Conservation (phyloP, 306 rosid species). For the Quillaja saponaria region DNA sequence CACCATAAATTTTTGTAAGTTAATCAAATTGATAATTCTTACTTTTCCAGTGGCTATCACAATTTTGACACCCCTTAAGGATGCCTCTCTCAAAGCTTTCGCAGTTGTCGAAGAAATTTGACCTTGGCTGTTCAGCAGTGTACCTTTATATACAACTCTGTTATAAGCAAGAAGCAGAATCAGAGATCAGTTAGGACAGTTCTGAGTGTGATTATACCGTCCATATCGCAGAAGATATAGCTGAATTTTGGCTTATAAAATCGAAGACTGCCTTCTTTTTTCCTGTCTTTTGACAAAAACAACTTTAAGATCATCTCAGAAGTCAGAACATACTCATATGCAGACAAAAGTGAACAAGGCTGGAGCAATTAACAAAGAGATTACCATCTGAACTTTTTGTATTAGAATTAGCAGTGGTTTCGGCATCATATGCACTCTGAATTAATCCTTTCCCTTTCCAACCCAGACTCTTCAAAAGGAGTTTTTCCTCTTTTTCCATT, state of each 20-base stretch:
- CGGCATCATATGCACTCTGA: slow-evolving; percentile 66
- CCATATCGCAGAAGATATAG: slow-evolving; percentile 95
- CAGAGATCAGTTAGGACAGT: slow-evolving; percentile 12
- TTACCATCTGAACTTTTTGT: slow-evolving; percentile 52
- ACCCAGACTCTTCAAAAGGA: slow-evolving; percentile 66
- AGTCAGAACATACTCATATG: slow-evolving; percentile 24
- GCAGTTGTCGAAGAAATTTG: slow-evolving; percentile 63
- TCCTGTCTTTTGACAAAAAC: slow-evolving; percentile 79
- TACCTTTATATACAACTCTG: slow-evolving; percentile 55
- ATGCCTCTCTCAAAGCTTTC: slow-evolving; percentile 75
- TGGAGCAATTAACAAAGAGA: slow-evolving; percentile 1
- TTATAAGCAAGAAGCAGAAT: slow-evolving; percentile 31
- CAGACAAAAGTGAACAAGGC: slow-evolving; percentile 21
- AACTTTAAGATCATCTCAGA: slow-evolving; percentile 51
- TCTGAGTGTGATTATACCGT: slow-evolving; percentile 55
- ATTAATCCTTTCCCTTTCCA: slow-evolving; percentile 92
- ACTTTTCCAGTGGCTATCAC: slow-evolving; percentile 98
- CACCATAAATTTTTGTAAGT: too few species aligned
- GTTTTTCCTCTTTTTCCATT: slow-evolving; percentile 89
- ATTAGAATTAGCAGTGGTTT: slow-evolving; percentile 40
- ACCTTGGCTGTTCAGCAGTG: slow-evolving; percentile 82
- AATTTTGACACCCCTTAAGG: slow-evolving; percentile 82
- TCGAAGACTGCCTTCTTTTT: slow-evolving; percentile 79
- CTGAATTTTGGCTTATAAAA: slow-evolving; percentile 83
- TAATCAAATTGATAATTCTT: slow-evolving; percentile 38